phyloP scores from a whole-genome alignment of 768 basidiomycete species.

The Galerina marginata region DNA sequence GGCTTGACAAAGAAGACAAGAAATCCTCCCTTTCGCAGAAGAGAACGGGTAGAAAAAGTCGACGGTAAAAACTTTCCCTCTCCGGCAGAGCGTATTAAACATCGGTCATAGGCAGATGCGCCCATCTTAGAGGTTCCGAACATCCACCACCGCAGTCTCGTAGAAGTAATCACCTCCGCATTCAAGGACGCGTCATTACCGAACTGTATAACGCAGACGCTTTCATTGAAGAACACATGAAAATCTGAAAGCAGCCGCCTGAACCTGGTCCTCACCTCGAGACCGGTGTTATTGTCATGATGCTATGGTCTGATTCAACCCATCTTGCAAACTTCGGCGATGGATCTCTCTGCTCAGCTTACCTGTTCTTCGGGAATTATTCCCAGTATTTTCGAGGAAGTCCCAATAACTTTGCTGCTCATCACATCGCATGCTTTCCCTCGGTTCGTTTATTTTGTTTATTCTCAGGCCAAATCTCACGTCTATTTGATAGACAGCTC shows the following conservation, averaged over 20 bases:
- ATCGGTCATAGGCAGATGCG: no score
- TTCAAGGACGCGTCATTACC: no score
- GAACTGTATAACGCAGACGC: conserved; percentile 32
- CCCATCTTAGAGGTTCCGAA: no score
- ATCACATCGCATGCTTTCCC: conserved; percentile 47
- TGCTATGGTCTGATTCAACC: conserved; percentile 41
- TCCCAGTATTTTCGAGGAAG: conserved; percentile 44
- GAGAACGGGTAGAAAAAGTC: no score
- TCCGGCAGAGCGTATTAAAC: no score
- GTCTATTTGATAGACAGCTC: no score
- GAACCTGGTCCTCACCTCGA: conserved; percentile 23
- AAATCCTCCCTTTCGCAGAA: no score
- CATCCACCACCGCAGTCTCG: no score
- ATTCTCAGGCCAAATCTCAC: neutral
- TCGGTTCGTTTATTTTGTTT: conserved; percentile 26
- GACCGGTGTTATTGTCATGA: conserved; percentile 28
- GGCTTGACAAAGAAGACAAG: no score
- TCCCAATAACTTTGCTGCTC: conserved; percentile 28
- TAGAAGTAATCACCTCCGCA: no score
- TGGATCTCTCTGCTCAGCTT: conserved; percentile 47
- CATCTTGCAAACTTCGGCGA: conserved; percentile 41
- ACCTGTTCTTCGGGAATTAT: conserved; percentile 43
- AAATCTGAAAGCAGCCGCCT: conserved; percentile 21
- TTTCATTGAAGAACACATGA: conserved; percentile 24
- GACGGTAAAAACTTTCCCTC: no score